phyloP scores from a whole-genome alignment of 2,329 filamentous ascomycete genomes.

The Trichoderma afroharzianum region DNA sequence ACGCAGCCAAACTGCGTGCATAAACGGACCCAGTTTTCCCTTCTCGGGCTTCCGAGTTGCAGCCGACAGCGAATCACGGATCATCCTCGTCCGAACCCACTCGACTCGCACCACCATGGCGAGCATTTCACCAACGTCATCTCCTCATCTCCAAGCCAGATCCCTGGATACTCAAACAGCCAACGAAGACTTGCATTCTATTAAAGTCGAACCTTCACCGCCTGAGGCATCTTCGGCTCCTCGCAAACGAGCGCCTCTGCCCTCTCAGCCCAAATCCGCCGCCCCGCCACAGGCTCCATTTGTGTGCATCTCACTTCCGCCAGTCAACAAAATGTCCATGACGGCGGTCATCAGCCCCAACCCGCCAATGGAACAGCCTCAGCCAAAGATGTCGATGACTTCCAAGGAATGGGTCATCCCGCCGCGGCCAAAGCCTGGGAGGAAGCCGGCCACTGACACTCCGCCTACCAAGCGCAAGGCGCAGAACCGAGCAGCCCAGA shows the following conservation, averaged over 20 bases:
- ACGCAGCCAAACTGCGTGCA: neutral
- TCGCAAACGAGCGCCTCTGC: slow-evolving; percentile 30
- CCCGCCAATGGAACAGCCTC: slow-evolving; percentile 38
- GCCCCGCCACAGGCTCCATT: slow-evolving; percentile 28
- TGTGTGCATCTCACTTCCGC: slow-evolving; percentile 33
- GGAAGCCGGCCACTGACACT: slow-evolving; percentile 91
- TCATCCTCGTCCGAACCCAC: slow-evolving; percentile 4
- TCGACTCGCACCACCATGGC: slow-evolving; percentile 16
- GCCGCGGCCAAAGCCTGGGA: slow-evolving; percentile 80
- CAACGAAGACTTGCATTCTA: neutral
- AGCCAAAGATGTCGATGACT: slow-evolving; percentile 59
- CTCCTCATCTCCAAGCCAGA: slow-evolving; percentile 4
- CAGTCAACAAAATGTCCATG: slow-evolving; percentile 46
- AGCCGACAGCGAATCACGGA: slow-evolving; percentile 18
- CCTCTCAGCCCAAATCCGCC: slow-evolving; percentile 27
- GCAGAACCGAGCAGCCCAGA: slow-evolving; percentile 88
- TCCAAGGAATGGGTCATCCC: slow-evolving; percentile 84
- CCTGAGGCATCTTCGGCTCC: slow-evolving; percentile 17
- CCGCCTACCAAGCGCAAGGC: slow-evolving; percentile 90
- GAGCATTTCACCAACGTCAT: slow-evolving; percentile 16
- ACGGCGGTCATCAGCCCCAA: slow-evolving; percentile 44
- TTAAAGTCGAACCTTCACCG: neutral
- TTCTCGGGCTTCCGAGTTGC: slow-evolving; percentile 28
- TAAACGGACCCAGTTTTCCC: slow-evolving; percentile 18
- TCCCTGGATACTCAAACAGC: neutral